Evolutionary conservation across 805 yeast genomes (phyloP), one percentile per base, ranked within the genome.

Genomic region (Lachancea cidri): DNA sequence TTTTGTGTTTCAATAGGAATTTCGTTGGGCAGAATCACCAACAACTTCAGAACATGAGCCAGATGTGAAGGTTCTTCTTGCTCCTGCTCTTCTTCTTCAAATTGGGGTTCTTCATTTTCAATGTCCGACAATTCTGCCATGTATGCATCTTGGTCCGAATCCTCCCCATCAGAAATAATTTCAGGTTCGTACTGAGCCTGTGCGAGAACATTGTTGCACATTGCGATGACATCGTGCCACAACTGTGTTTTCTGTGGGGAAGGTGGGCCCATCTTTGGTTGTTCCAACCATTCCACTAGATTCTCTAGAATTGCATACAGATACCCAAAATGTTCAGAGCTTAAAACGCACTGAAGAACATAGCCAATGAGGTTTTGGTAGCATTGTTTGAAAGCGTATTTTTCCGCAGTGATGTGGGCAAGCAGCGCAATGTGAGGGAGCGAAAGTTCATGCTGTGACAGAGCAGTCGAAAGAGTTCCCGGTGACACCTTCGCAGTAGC

Each of bases 121-220:
- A 39, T 38, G 17, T 49, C 38, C 11, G 42, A 39, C 2, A 39
- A 29, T 35, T 54, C 50, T 15, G 51, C 45, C 25, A 55, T 35
- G 36, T 57, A 57, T 9, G 47, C 57, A 19, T 49, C 49, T 31
- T 56, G 59, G 5, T 42, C 47, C n/a, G 42, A 37, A 36, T 54
- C 55, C 19, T 36, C 41, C 2, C 33, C 41, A 8, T 39, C 46
- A 16, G 34, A 25, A 15, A 30, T 24, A 19, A 20, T 29, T n/a
- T 34, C 22, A 24, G 9, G 14, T 7, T 8, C 5, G 16, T 29
- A 35, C 18, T 25, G 16, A 16, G 33, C n/a, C 17, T 27, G 31
- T n/a, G 16, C 11, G 3, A 35, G 18, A n/a, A 36, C 30, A 2
- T n/a, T 27, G 37, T 20, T 18, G 17, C 40, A 41, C 30, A 11